Evolutionary conservation across 768 basidiomycete genomes (phyloP).

Genomic region (Hericium alpestre): DNA sequence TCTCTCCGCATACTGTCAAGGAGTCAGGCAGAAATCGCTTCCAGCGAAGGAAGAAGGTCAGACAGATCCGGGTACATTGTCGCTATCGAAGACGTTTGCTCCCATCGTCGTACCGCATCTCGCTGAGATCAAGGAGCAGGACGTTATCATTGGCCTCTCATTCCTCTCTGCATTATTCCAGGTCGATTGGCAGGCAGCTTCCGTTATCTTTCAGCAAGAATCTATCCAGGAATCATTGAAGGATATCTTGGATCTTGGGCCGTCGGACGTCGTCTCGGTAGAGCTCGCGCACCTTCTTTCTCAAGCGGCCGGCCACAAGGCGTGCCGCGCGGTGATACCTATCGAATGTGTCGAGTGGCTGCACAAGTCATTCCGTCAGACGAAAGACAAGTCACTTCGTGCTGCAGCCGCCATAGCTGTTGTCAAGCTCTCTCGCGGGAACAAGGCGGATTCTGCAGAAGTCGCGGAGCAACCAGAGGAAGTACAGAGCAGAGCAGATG

Average conservation of each 20-base stretch:
- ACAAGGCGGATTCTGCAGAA: slow-evolving; percentile 34
- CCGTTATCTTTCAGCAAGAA: slow-evolving; percentile 52
- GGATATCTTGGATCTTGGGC: slow-evolving; percentile 60
- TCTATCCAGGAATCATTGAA: slow-evolving; percentile 53
- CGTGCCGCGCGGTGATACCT: slow-evolving; percentile 52
- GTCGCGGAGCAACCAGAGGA: slow-evolving; percentile 5
- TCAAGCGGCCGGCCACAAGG: slow-evolving; percentile 67
- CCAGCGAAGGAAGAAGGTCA: slow-evolving; percentile 24
- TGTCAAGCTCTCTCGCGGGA: slow-evolving; percentile 64
- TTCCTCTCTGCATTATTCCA: slow-evolving; percentile 78
- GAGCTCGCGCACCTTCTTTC: slow-evolving; percentile 66
- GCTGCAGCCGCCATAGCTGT: slow-evolving; percentile 65
- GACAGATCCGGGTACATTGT: slow-evolving; percentile 36
- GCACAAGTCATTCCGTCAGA: slow-evolving; percentile 40
- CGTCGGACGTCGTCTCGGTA: slow-evolving; percentile 37
- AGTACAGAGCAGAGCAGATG: slow-evolving; percentile 2
- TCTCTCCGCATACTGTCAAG: slow-evolving; percentile 60
- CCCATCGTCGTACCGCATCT: slow-evolving; percentile 39
- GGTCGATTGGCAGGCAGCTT: slow-evolving; percentile 62
- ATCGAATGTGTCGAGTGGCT: slow-evolving; percentile 59
- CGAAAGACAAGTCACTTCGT: slow-evolving; percentile 35
- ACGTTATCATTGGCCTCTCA: slow-evolving; percentile 43
- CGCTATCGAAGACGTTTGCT: slow-evolving; percentile 40
- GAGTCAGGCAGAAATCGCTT: slow-evolving; percentile 29
- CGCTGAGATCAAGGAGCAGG: slow-evolving; percentile 43